Percentiles rank a stretch among this genome's conserved stretches.
phyloP scores from a whole-genome alignment of 371 early-diverging fungal genomes.

The Haplosporangium sp. region DNA sequence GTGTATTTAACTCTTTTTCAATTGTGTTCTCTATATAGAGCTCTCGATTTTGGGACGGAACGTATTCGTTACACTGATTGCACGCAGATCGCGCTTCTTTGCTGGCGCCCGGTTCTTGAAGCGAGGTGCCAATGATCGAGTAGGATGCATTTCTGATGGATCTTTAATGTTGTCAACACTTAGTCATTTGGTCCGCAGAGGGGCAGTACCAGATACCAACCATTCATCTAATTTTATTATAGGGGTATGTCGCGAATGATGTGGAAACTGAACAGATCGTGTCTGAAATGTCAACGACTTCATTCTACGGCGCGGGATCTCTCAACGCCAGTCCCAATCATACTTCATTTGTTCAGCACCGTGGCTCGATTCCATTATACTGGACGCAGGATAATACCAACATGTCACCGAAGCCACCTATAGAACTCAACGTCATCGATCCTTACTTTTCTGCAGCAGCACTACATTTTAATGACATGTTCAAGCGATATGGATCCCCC shows the following conservation, averaged over 20 bases:
- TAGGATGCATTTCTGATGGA: slow-evolving; percentile 25
- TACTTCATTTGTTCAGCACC: slow-evolving; percentile 95
- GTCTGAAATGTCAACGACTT: slow-evolving; percentile 87
- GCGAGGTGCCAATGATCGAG: slow-evolving; percentile 93
- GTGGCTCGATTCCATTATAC: slow-evolving; percentile 95
- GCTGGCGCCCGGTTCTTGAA: slow-evolving; percentile 98
- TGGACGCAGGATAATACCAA: slow-evolving; percentile 95
- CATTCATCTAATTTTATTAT: neutral
- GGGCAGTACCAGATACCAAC: neutral
- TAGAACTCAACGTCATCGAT: slow-evolving; percentile 89
- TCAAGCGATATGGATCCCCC: slow-evolving; percentile 88
- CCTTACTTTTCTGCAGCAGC: slow-evolving; percentile 94
- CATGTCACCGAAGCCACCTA: slow-evolving; percentile 96
- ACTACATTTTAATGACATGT: slow-evolving; percentile 92
- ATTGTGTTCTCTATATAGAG: slow-evolving; percentile 23
- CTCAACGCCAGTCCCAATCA: slow-evolving; percentile 74
- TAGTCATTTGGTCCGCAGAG: neutral
- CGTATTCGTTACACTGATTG: slow-evolving; percentile 93
- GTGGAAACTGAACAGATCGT: slow-evolving; percentile 99
- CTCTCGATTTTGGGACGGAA: slow-evolving; percentile 77
- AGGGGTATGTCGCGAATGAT: slow-evolving; percentile 98
- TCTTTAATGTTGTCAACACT: neutral
- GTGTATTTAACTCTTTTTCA: neutral
- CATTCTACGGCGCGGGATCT: slow-evolving; percentile 59
- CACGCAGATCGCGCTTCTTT: slow-evolving; percentile 92